A percentile compares a stretch with the other conserved stretches of the same genome.
These are phyloP conservation scores for Diaporthe ampelina DNA, from an alignment of 2,329 filamentous ascomycete genomes.

Conservation along the genomic window DNA sequence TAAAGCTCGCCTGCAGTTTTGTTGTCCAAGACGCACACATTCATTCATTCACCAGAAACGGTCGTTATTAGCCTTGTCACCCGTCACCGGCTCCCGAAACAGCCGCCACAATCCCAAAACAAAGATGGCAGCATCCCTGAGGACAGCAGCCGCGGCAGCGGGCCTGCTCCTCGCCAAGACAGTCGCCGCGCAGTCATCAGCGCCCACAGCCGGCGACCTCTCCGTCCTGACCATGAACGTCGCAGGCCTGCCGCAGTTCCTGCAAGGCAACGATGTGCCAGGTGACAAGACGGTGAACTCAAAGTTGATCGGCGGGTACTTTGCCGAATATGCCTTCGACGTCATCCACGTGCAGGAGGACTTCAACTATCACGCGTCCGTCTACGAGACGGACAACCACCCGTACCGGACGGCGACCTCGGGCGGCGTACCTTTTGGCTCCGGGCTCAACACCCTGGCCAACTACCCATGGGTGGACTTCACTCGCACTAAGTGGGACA, in stretches of 20 bases:
- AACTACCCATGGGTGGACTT: constrained; percentile 70
- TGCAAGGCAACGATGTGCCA: constrained; percentile 72
- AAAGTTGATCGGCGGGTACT: constrained; percentile 66
- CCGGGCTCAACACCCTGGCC: constrained; percentile 74
- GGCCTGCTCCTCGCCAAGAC: constrained; percentile 33
- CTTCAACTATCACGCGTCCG: constrained; percentile 76
- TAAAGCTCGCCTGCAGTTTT: constrained; percentile 9
- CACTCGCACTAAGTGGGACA: constrained; percentile 70
- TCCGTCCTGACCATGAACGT: constrained; percentile 70
- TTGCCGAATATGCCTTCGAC: constrained; percentile 70
- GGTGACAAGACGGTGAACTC: constrained; percentile 74
- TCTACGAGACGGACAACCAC: constrained; percentile 73
- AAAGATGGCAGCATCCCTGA: constrained; percentile 17
- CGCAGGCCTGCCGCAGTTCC: constrained; percentile 68
- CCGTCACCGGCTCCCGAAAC: neutral
- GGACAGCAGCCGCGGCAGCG: constrained; percentile 26
- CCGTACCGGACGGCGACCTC: constrained; percentile 73
- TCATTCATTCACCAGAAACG: neutral
- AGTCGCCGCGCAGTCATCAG: constrained; percentile 7
- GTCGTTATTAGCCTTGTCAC: neutral
- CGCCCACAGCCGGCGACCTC: constrained; percentile 54
- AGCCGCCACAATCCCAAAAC: constrained; percentile 5
- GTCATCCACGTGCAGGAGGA: constrained; percentile 77
- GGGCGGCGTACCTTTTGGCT: constrained; percentile 74
- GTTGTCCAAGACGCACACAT: neutral